phyloP scores from a whole-genome alignment of 805 yeast species.

The Grigorovia humatica region DNA sequence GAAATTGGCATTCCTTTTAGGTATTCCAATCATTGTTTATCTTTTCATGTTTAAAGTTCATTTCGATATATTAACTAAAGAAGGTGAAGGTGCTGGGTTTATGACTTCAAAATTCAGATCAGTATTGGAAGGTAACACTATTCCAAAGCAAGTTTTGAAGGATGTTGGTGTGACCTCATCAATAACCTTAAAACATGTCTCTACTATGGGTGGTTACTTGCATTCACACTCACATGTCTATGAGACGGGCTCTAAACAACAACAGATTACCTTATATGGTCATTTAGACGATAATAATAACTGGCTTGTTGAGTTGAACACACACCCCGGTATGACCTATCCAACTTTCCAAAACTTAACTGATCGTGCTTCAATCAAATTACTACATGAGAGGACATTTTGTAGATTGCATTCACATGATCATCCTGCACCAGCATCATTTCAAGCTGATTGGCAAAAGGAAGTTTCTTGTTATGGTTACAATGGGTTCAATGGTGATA shows the following conservation, averaged over 20 bases:
- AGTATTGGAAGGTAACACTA: slow-evolving; percentile 45
- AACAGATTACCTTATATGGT: slow-evolving; percentile 72
- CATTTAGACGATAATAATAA: slow-evolving; percentile 66
- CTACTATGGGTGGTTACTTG: slow-evolving; percentile 69
- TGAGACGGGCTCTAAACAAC: slow-evolving; percentile 76
- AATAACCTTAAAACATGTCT: slow-evolving; percentile 56
- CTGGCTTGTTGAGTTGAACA: slow-evolving; percentile 62
- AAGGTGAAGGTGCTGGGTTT: slow-evolving; percentile 65
- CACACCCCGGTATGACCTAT: slow-evolving; percentile 42
- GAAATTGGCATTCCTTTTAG: slow-evolving; percentile 46
- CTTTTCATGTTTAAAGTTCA: slow-evolving; percentile 52
- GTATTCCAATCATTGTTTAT: slow-evolving; percentile 49
- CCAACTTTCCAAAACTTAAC: slow-evolving; percentile 49
- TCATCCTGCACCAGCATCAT: slow-evolving; percentile 67
- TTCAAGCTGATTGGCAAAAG: slow-evolving; percentile 65
- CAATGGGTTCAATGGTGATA: slow-evolving; percentile 70
- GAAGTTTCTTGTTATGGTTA: slow-evolving; percentile 71
- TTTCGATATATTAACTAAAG: slow-evolving; percentile 43
- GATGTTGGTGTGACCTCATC: slow-evolving; percentile 66
- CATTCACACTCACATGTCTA: slow-evolving; percentile 69
- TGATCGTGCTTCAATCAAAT: slow-evolving; percentile 63
- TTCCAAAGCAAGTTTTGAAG: slow-evolving; percentile 50
- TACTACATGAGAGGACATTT: slow-evolving; percentile 46
- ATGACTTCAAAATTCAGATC: slow-evolving; percentile 66
- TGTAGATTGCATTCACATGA: slow-evolving; percentile 77